Base-by-base conservation (phyloP, 768 basidiomycete species). In the Kwoniella mangroviensis region DNA sequence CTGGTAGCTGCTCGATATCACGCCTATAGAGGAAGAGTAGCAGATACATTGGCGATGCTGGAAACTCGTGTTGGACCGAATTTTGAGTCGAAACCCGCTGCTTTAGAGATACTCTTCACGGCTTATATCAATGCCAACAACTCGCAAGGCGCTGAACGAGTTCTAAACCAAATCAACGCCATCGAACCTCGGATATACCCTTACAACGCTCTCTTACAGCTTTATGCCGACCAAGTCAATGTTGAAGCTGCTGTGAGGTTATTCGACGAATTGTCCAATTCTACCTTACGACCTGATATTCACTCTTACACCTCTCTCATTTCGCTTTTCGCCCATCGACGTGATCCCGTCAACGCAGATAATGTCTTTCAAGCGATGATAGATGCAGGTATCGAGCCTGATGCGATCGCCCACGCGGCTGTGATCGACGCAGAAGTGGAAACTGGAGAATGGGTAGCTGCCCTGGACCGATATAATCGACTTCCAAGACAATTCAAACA, bases 371-470 rank as follows among this genome's bases (percentile, higher is more conserved):
- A 87, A 17, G 71, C 73, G 7, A 91, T 95, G 91, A 86, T 86
- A 56, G 58, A 62, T 0, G 67, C 59, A 13, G 80, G 75, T 6
- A 52, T 81, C 40, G 49, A 54, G 9, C 78, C 82, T 3, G 75
- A 76, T 22, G 71, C 69, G 11, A 53, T 75, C n/a, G 73, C 76
- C 1, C 79, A 75, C 54, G 86, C 88, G 15, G 84, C 90, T 6
- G 81, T 96, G 59, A 89, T 98, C 89, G 88, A 92, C 75, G 93
- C 91, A 0, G 88, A 94, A 77, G 90, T 92, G 59, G 89, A 92
- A 76, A 86, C 89, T 1, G 92, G 91, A 1, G 89, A 90, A 12
- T 97, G 93, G 92, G 81, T 84, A 55, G 89, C 89, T 26, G 92
- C 90, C 21, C 86, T 93, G 67, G 86, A 87, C 24, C 84, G 89